Evolutionary conservation across 768 basidiomycete genomes (phyloP).

Genomic region (Rhizopogon roseolus): DNA sequence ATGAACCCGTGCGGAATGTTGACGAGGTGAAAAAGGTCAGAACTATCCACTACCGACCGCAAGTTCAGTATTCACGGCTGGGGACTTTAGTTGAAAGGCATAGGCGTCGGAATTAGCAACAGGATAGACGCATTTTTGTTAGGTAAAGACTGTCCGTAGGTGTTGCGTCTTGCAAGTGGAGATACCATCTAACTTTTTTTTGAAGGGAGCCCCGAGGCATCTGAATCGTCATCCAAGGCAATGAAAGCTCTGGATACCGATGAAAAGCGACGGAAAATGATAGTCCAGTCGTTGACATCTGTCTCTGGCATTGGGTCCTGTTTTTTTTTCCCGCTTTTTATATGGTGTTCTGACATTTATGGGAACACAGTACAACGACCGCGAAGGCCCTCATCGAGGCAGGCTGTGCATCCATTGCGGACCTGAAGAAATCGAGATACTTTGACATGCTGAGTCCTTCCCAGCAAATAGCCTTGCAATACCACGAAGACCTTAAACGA

Average conservation of each 20-base stretch:
- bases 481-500: constrained; percentile 33
- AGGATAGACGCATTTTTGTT: constrained; percentile 41
- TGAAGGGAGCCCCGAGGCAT: neutral
- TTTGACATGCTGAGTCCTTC: constrained; percentile 30
- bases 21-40: constrained; percentile 36
- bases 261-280: constrained; percentile 22
- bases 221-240: constrained; percentile 7
- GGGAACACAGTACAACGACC: constrained; percentile 11
- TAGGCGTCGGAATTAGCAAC: constrained; percentile 36
- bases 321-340: neutral
- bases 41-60: neutral
- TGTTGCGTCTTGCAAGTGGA: constrained; percentile 9
- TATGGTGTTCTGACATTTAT: neutral
- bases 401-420: constrained; percentile 41
- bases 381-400: constrained; percentile 45
- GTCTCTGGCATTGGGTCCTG: constrained; percentile 47
- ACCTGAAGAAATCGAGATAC: constrained; percentile 36
- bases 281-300: constrained; percentile 28
- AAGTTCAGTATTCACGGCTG: neutral
- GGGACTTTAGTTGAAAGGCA: constrained; percentile 23
- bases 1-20: constrained; percentile 39
- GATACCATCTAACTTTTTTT: neutral
- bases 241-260: constrained; percentile 9
- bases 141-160: constrained; percentile 31
- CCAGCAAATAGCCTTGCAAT: constrained; percentile 37